phyloP scores from a whole-genome alignment of 169 alveolate genomes.

The Plasmodium sp. region DNA sequence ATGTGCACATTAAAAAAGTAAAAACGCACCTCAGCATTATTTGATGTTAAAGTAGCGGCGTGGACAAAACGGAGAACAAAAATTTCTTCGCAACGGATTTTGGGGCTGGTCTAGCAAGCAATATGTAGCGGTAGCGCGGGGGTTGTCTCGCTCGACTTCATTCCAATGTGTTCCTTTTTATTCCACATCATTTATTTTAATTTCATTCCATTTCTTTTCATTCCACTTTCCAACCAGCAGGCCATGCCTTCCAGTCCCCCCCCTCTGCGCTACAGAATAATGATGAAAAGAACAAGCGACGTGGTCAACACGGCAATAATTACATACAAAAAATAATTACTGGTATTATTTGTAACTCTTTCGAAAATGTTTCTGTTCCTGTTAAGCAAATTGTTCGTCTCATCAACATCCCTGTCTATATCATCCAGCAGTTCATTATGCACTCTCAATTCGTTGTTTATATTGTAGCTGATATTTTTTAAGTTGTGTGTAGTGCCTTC shows the following conservation, averaged over 20 bases:
- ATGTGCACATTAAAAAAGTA: not conserved
- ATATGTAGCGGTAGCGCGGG: not conserved
- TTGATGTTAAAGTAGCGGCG: not conserved
- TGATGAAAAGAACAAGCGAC: constrained; percentile 72
- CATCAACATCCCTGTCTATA: constrained; percentile 79
- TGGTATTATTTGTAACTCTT: constrained; percentile 77
- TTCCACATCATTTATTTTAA: not conserved
- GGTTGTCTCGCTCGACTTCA: not conserved
- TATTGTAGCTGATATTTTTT: constrained; percentile 80
- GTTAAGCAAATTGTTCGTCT: constrained; percentile 74
- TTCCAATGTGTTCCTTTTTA: not conserved
- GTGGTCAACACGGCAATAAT: constrained; percentile 75
- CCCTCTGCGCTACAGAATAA: constrained; percentile 40
- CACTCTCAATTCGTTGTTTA: constrained; percentile 80
- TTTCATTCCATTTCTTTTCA: not conserved
- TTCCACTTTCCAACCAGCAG: not conserved
- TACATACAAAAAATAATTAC: constrained; percentile 78
- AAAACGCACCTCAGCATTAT: not conserved
- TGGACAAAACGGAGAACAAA: not conserved
- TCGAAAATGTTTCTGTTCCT: constrained; percentile 79
- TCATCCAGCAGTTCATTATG: constrained; percentile 82
- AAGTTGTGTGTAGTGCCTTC: constrained; percentile 83
- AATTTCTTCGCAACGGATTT: not conserved
- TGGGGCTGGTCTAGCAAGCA: not conserved
- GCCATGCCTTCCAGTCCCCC: not conserved